Conservation (phyloP, 805 yeast genomes). For the Candida dajiaensis region DNA sequence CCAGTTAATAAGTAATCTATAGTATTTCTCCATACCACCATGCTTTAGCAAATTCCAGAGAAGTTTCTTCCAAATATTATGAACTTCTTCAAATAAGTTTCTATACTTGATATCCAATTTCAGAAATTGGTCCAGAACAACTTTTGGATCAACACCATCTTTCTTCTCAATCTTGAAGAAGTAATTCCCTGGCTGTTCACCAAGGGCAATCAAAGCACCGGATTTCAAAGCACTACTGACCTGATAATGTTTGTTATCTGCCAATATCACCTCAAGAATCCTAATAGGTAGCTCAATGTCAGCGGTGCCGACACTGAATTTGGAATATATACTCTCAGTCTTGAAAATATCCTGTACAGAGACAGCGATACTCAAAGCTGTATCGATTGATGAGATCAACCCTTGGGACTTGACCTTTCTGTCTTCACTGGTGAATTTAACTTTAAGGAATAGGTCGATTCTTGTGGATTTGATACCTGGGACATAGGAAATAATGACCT, state of each 20-base stretch:
- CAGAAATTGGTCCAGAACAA: slow-evolving; percentile 30
- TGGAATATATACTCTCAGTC: slow-evolving; percentile 49
- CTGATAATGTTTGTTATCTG: slow-evolving; percentile 27
- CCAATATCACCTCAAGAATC: slow-evolving; percentile 38
- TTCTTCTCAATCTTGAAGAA: slow-evolving; percentile 45
- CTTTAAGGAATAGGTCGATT: slow-evolving; percentile 9
- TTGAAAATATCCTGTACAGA: slow-evolving; percentile 78
- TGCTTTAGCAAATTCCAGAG: slow-evolving; percentile 11
- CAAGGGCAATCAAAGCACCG: slow-evolving; percentile 43
- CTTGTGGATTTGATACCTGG: slow-evolving; percentile 13
- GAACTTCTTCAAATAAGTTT: slow-evolving; percentile 41
- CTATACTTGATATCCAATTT: slow-evolving; percentile 40
- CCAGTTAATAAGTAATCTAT: not conserved
- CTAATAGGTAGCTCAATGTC: slow-evolving; percentile 47
- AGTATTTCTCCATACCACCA: slow-evolving; percentile 1
- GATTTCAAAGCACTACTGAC: slow-evolving; percentile 28
- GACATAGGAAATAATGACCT: slow-evolving; percentile 29
- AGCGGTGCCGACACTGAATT: slow-evolving; percentile 63
- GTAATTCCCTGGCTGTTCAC: slow-evolving; percentile 64
- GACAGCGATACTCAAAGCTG: slow-evolving; percentile 57
- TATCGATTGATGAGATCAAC: slow-evolving; percentile 34
- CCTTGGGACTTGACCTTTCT: slow-evolving; percentile 15
- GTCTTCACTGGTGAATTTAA: slow-evolving; percentile 5
- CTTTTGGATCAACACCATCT: slow-evolving; percentile 15
- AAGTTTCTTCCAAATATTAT: slow-evolving; percentile 17